A percentile compares a stretch with the other conserved stretches of the same genome.
Evolutionary conservation across 2,329 filamentous ascomycete genomes (phyloP).

Genomic region (Trichophyton verrucosum): DNA sequence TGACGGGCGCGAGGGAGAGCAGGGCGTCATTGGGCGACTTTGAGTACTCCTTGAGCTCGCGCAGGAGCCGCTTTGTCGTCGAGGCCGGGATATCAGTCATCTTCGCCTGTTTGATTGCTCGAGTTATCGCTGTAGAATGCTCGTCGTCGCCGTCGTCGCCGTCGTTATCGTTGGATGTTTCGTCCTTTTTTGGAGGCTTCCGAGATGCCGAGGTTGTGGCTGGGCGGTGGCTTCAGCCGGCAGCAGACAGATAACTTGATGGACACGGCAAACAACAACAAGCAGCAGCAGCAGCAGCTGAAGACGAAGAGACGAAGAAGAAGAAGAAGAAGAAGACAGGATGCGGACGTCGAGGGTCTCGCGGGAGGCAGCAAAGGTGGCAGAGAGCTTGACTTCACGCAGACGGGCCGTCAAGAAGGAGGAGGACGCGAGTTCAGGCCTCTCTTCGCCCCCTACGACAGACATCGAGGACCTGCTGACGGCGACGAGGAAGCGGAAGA

Average conservation of each 20-base stretch:
- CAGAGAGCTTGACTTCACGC: conserved; percentile 37
- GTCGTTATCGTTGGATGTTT: neutral
- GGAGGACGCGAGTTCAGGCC: conserved; percentile 18
- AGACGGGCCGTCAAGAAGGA: neutral
- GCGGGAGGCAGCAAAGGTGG: conserved; percentile 46
- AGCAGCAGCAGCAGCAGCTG: neutral
- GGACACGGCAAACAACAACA: neutral
- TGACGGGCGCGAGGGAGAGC: conserved; percentile 43
- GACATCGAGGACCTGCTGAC: conserved; percentile 49
- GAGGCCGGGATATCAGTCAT: conserved; percentile 16
- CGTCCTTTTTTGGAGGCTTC: neutral
- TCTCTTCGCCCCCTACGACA: conserved; percentile 26
- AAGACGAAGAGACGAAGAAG: neutral
- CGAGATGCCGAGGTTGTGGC: neutral
- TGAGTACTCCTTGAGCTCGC: conserved; percentile 48
- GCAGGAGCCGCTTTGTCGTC: conserved; percentile 48
- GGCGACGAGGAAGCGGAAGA: conserved; percentile 38
- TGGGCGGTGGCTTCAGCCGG: neutral
- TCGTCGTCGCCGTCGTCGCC: too few relatives aligned
- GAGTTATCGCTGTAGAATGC: too few relatives aligned
- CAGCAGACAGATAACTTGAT: neutral
- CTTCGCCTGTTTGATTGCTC: neutral
- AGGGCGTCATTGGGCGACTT: conserved; percentile 45
- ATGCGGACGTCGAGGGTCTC: conserved; percentile 51
- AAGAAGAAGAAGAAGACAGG: neutral